phyloP scores from a whole-genome alignment of 2,329 filamentous ascomycete genomes.

The Rhynchosporium secalis region DNA sequence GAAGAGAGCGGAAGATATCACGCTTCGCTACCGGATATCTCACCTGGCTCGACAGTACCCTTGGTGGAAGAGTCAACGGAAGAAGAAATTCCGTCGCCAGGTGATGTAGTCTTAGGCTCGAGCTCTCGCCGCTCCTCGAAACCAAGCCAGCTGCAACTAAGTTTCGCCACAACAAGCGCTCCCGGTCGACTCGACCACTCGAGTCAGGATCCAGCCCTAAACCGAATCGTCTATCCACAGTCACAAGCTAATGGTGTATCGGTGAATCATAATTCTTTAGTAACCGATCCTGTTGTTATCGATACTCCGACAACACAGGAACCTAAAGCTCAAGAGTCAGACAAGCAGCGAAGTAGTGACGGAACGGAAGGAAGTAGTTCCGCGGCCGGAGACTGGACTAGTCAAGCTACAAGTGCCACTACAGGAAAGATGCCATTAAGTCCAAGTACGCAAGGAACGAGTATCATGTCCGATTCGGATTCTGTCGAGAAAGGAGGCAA shows the following conservation, averaged over 20 bases:
- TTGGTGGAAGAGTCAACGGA: slow-evolving; percentile 5
- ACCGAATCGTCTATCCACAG: slow-evolving; percentile 5
- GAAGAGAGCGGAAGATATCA: slow-evolving; percentile 27
- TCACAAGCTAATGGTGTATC: not conserved
- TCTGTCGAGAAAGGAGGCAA: slow-evolving; percentile 20
- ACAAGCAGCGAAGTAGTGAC: slow-evolving; percentile 56
- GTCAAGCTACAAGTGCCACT: slow-evolving; percentile 62
- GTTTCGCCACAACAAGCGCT: slow-evolving; percentile 33
- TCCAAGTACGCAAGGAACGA: slow-evolving; percentile 65
- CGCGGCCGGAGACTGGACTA: slow-evolving; percentile 60
- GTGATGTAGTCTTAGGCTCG: slow-evolving; percentile 23
- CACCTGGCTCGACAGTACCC: slow-evolving; percentile 7
- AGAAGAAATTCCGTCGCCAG: slow-evolving; percentile 24
- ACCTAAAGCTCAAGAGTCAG: slow-evolving; percentile 18
- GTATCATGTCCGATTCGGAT: slow-evolving; percentile 56
- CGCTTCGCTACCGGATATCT: slow-evolving; percentile 24
- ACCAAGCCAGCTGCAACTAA: slow-evolving; percentile 39
- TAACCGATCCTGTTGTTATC: slow-evolving; percentile 35
- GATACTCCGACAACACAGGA: slow-evolving; percentile 28
- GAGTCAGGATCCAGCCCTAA: slow-evolving; percentile 6
- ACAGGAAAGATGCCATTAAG: slow-evolving; percentile 65
- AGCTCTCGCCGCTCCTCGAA: slow-evolving; percentile 33
- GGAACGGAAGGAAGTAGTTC: slow-evolving; percentile 61
- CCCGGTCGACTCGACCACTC: slow-evolving; percentile 23
- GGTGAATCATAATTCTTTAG: slow-evolving; percentile 19